Evolutionary conservation across 2,329 filamentous ascomycete genomes (phyloP).

Genomic region (Verticillium longisporum): DNA sequence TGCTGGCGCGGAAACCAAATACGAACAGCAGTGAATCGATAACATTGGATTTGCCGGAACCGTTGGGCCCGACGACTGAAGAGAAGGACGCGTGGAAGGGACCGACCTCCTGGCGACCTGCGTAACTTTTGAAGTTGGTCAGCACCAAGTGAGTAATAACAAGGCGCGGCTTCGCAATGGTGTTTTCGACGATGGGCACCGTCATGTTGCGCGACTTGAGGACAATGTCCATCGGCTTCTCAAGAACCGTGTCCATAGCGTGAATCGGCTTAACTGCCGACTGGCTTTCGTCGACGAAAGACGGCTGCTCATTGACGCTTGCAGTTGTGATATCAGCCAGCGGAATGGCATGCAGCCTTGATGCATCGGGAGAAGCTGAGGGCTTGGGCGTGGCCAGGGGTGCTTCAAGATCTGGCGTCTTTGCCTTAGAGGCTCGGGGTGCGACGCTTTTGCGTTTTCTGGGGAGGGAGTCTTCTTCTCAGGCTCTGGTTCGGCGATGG

Average conservation of each 20-base stretch:
- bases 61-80: conserved; percentile 94
- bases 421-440: conserved; percentile 30
- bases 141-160: conserved; percentile 90
- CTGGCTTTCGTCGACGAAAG: conserved; percentile 36
- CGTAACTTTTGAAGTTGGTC: conserved; percentile 98
- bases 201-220: conserved; percentile 73
- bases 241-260: conserved; percentile 69
- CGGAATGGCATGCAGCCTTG: conserved; percentile 46
- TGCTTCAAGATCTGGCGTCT: conserved; percentile 26
- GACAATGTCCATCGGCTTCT: conserved; percentile 90
- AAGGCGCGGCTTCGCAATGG: conserved; percentile 73
- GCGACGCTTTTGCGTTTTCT: conserved; percentile 60
- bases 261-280: conserved; percentile 63
- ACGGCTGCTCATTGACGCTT: conserved; percentile 55
- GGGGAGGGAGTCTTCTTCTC: conserved; percentile 36
- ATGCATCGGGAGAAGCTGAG: conserved; percentile 50
- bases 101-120: conserved; percentile 87
- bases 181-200: conserved; percentile 63
- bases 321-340: conserved; percentile 67
- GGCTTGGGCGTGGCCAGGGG: conserved; percentile 40
- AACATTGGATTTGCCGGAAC: conserved; percentile 97
- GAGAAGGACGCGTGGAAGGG: conserved; percentile 97
- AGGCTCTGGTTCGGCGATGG: conserved; percentile 19
- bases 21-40: conserved; percentile 97
- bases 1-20: conserved; percentile 98